Evolutionary conservation across 495 filamentous ascomycete genomes (phyloP), one percentile per base, ranked within the genome.

Genomic region (Tuber borchii): DNA sequence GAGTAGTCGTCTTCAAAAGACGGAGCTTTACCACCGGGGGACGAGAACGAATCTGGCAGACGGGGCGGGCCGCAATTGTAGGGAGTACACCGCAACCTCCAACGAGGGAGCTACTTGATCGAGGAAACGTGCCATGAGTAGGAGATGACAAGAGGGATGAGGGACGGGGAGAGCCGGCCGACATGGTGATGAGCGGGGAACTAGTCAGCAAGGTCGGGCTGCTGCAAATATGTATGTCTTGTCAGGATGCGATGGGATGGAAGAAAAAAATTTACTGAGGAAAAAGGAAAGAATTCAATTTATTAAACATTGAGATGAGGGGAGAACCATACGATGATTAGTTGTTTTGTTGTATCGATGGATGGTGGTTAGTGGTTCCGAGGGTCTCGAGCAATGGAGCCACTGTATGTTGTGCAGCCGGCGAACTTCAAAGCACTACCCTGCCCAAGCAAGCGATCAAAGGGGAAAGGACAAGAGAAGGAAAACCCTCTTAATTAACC

Each of bases 171-270:
- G 8, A 65, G 56, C 56, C 56, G 26, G 56, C 56, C 26, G 56
- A 65, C 56, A 65, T 65, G 26, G 56, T 65, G 56, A 65, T 65
- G 56, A 65, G 56, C 56, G 26, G 56, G 56, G 56, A 65, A 65
- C 56, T 12, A 14, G 31, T 7, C 26, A 65, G 14, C 56, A 65
- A 31, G 56, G 56, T 26, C 56, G 56, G 26, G 26, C 56, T 65
- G 26, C 56, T 14, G 56, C 26, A 65, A 26, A 34, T 65, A 65
- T 65, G 56, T 65, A 34, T 31, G 56, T 65, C 56, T 65, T 65
- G 56, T 65, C 56, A 65, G 26, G 34, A 65, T 65, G 14, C 34
- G 56, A 65, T 65, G 56, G 56, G 56, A 34, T 34, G 56, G 26
- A 65, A 65, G 26, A 4, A 34, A 65, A 65, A 65, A 17, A 1